Base-by-base conservation (phyloP, 768 basidiomycete genomes). In the Panellus pusillus region DNA sequence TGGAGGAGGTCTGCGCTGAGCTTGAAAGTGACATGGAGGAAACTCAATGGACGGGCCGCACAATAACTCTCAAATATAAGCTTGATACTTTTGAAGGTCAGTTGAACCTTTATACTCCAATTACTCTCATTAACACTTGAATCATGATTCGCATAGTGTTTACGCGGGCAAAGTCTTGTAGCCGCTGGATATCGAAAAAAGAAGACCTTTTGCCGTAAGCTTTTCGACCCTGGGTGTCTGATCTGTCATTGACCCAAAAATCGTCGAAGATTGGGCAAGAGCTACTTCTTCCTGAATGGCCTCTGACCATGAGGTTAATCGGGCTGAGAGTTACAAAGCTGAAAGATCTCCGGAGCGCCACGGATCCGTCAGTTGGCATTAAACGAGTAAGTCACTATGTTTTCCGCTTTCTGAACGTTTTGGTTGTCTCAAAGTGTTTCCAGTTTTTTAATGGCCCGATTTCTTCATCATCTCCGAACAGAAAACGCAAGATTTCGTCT, bases 41-140 rank as follows among this genome's bases (percentile, higher is more conserved):
- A n/a, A 77, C 78, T 41, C 87, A 90, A 28, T 99, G 93, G 86
- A 79, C 84, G 7, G 96, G 93, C 8, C 83, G 87, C 60, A 97
- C 93, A 0, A 78, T 98, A 29, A 96, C 92, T 0, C 77, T 98
- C 45, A 97, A 96, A 68, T 94, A 87, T 68, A 99, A 99, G 72
- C 79, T 92, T 31, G 87, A 95, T 65, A 93, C 86, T 1, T 98
- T 86, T 68, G 84, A 96, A 76, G 86, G 91, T 84, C 53, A 1
- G 63, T 52, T 42, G 19, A 50, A 19, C 31, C 52, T 44, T 15
- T 42, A 12, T 43, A 20, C 52, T 12, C 32, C 15, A 44, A 18
- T 28, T 29, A 36, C 28, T 15, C 29, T 38, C 24, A 39, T 9
- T 52, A 24, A 24, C 47, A 39, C 28, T 15, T 38, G n/a, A 9